Conservation (phyloP, 345 rosid genomes). For the Citrus reticulata region DNA sequence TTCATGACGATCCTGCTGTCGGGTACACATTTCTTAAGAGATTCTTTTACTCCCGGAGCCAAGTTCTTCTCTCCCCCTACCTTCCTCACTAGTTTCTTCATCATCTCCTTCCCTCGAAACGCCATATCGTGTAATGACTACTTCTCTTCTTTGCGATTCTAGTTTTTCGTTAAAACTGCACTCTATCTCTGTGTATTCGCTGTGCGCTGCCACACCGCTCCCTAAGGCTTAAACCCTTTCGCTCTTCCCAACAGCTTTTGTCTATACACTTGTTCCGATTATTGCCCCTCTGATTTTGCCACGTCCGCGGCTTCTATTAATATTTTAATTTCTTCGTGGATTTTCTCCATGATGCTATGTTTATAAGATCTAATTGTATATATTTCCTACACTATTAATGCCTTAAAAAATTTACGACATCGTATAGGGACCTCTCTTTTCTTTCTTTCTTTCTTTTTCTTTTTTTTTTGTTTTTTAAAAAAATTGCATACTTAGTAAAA, state of each 20-base stretch:
- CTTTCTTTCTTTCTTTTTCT: background rate
- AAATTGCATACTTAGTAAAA: background rate
- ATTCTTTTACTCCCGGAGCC: slow-evolving; percentile 54
- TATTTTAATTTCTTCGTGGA: background rate
- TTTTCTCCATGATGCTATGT: no score
- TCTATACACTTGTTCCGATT: background rate
- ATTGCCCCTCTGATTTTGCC: slow-evolving; percentile 1
- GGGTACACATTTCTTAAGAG: slow-evolving; percentile 68
- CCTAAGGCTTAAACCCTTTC: background rate
- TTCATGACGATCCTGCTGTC: slow-evolving; percentile 70
- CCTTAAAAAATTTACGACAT: no score
- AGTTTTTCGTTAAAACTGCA: background rate
- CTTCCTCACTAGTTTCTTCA: slow-evolving; percentile 76
- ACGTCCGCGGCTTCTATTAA: background rate
- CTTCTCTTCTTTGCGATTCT: background rate
- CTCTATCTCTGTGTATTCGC: background rate
- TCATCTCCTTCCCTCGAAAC: slow-evolving; percentile 81
- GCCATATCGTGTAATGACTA: slow-evolving; percentile 39
- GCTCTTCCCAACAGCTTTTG: background rate
- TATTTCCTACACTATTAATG: no score
- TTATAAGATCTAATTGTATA: no score
- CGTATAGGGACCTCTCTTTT: no score
- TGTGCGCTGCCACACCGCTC: background rate
- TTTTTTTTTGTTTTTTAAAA: background rate
- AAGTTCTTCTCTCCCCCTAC: slow-evolving; percentile 70